phyloP scores from a whole-genome alignment of 352 stramenopile genomes.

The Pilasporangium apinafurcum region DNA sequence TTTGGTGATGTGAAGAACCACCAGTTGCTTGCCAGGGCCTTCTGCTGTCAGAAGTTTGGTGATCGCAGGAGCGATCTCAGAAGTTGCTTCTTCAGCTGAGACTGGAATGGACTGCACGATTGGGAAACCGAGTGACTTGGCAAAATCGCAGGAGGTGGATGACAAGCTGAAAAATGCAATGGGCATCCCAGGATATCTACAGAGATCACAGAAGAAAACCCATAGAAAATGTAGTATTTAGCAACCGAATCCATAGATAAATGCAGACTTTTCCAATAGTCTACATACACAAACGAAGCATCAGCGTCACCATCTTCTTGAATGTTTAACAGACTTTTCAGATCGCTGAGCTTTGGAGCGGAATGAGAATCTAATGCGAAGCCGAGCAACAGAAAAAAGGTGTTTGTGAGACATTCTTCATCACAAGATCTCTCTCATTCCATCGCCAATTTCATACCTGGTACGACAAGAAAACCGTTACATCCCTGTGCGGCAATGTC shows the following conservation, averaged over 20 bases:
- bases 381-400: background rate
- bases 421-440: no score
- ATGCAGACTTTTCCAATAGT: background rate
- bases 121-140: slow-evolving; percentile 21
- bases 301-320: slow-evolving; percentile 10
- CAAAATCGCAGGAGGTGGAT: slow-evolving; percentile 15
- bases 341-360: slow-evolving; percentile 1
- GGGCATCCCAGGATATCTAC: slow-evolving; percentile 55
- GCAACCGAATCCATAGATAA: no score
- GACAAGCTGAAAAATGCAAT: slow-evolving; percentile 55
- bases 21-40: slow-evolving; percentile 40
- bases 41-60: slow-evolving; percentile 15
- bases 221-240: no score
- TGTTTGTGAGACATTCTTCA: background rate
- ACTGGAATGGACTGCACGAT: slow-evolving; percentile 18
- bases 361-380: no score
- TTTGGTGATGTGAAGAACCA: slow-evolving; percentile 42
- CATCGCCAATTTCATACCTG: no score
- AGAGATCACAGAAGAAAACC: background rate
- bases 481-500: slow-evolving; percentile 41
- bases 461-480: slow-evolving; percentile 43
- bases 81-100: slow-evolving; percentile 1
- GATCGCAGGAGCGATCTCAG: slow-evolving; percentile 7
- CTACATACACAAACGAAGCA: slow-evolving; percentile 11
- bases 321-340: slow-evolving; percentile 28